These are phyloP conservation scores for Colletotrichum abscissum DNA, from an alignment of 2,329 filamentous ascomycete genomes.

Conservation along the genomic window DNA sequence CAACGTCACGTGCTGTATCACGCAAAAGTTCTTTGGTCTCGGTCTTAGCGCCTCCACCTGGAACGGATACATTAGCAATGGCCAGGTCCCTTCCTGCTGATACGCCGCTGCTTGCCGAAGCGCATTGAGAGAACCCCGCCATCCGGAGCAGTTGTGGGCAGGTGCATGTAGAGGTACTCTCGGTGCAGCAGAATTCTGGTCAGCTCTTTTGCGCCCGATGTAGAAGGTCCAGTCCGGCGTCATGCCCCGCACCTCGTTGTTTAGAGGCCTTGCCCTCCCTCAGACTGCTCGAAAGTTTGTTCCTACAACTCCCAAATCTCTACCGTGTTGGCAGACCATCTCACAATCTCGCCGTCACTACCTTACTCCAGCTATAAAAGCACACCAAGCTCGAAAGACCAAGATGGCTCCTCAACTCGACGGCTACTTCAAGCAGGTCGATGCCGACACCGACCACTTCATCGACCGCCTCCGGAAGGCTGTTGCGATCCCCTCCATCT, in stretches of 20 bases:
- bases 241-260: conserved; percentile 60
- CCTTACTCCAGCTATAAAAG: conserved; percentile 63
- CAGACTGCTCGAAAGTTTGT: conserved; percentile 27
- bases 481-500: conserved; percentile 96
- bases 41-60: conserved; percentile 28
- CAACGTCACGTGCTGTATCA: conserved; percentile 10
- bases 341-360: conserved; percentile 51
- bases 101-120: conserved; percentile 34
- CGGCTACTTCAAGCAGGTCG: conserved; percentile 92
- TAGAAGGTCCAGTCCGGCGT: conserved; percentile 38
- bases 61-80: conserved; percentile 7
- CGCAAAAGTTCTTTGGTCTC: conserved; percentile 22
- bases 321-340: conserved; percentile 28
- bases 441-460: conserved; percentile 81
- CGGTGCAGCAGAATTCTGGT: conserved; percentile 30
- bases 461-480: conserved; percentile 91
- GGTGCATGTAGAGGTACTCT: conserved; percentile 26
- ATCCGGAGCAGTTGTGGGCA: conserved; percentile 29
- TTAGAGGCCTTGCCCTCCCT: conserved; percentile 37
- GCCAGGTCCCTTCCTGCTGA: conserved; percentile 20
- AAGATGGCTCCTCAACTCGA: conserved; percentile 92
- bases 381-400: conserved; percentile 71
- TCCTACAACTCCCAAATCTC: conserved; percentile 31
- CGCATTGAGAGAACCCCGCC: conserved; percentile 33
- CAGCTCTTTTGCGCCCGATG: conserved; percentile 36